These are phyloP conservation scores for Fusarium euwallaceae DNA, from an alignment of 2,329 filamentous ascomycete species.

Conservation along the genomic window DNA sequence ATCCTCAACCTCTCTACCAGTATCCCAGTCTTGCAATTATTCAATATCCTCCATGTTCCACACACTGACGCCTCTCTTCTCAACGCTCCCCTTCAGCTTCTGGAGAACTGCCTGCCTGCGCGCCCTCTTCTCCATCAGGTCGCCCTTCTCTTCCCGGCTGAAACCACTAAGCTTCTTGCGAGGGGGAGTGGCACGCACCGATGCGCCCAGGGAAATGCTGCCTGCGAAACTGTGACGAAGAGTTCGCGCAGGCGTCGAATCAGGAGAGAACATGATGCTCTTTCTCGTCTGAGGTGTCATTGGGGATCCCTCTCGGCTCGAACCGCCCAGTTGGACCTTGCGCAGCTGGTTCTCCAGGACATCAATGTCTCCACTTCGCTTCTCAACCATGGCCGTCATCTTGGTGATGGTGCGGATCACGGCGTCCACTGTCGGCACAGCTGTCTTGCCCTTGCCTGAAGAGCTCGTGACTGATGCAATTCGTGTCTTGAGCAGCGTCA, in stretches of 20 bases:
- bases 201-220: slow-evolving; percentile 57
- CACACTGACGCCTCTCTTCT: slow-evolving; percentile 64
- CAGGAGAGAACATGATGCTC: slow-evolving; percentile 59
- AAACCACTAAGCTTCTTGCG: slow-evolving; percentile 74
- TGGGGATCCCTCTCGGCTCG: slow-evolving; percentile 60
- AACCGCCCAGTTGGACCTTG: slow-evolving; percentile 70
- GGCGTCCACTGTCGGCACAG: slow-evolving; percentile 88
- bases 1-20: slow-evolving; percentile 7
- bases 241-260: slow-evolving; percentile 56
- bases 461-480: slow-evolving; percentile 71
- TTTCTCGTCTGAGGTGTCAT: slow-evolving; percentile 55
- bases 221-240: slow-evolving; percentile 57
- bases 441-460: slow-evolving; percentile 59
- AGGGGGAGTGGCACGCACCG: slow-evolving; percentile 60
- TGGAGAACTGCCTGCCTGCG: slow-evolving; percentile 65
- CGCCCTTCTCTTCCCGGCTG: slow-evolving; percentile 69
- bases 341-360: slow-evolving; percentile 89
- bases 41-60: slow-evolving; percentile 64
- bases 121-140: slow-evolving; percentile 67
- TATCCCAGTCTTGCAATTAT: slow-evolving; percentile 45
- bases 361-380: slow-evolving; percentile 90
- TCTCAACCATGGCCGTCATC: slow-evolving; percentile 93
- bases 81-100: slow-evolving; percentile 64
- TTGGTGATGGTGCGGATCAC: slow-evolving; percentile 92
- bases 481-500: slow-evolving; percentile 83